Evolutionary conservation across 169 alveolate genomes (phyloP), one percentile per base, ranked within the genome.

Genomic region (Eimeria necatrix): DNA sequence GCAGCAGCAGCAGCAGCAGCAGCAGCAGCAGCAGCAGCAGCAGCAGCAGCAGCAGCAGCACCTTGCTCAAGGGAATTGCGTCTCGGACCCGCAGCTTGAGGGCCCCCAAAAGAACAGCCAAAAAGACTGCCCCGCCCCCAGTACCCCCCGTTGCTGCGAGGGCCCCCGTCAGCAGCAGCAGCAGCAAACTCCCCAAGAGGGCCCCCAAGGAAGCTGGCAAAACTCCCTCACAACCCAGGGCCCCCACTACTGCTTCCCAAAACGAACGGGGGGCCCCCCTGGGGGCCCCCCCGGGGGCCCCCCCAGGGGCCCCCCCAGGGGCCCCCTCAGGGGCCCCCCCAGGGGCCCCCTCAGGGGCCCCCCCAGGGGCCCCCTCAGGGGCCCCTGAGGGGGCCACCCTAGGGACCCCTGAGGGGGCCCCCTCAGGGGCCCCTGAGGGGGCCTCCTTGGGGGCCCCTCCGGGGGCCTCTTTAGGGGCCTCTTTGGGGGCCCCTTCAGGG

Each of bases 91-190:
- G 86, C 85, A 97, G 96, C 60, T 96, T 89, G 83, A 97, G 90
- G 93, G 97, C 95, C 59, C 96, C 92, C 95, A 97, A 93, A 52
- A 97, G 88, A 5, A 97, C 85, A 24, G 98, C 97, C 1, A 97
- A 96, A 26, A 96, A 92, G 14, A 96, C 96, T 14, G 97, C 98
- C 20, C 99, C 99, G 22, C 99, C 99, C 53, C 99, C 99, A 49
- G 97, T 97, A 20, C 99, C 99, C 80, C 97, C 97, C 41, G 98
- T 97, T 53, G 97, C 96, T 18, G 98, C 96, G 56, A 97, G 76
- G 32, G 73, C 80, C 49, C 81, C 92, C 61, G 61, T 46, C 8
- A 20, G 26, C 87, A 76, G 87, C 87, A 76, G 59, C 87, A 76
- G 41, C 3, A 32, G 64, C 14, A 76, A n/a, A 18, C 87, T 49